Conservation (phyloP, 176 grass and related monocot species). For the Areca catechu region DNA sequence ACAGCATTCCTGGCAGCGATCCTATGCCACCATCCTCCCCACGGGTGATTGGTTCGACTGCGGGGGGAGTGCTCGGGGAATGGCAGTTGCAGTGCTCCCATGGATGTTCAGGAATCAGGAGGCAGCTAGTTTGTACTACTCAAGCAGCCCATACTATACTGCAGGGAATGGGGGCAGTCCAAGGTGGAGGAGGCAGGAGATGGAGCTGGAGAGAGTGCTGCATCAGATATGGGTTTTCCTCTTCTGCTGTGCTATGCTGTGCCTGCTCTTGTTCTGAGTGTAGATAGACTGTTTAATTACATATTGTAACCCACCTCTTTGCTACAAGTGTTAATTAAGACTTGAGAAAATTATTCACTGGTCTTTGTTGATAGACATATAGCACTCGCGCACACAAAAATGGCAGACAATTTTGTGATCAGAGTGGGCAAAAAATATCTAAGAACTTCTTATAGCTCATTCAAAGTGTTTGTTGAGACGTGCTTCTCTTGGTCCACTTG, state of each 20-base stretch:
- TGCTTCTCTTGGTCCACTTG: too few species aligned
- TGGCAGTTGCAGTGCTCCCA: constrained; percentile 49
- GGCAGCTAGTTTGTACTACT: constrained; percentile 19
- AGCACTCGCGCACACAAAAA: too few species aligned
- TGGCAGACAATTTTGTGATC: too few species aligned
- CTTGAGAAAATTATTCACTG: too few species aligned
- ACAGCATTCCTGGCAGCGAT: too few species aligned
- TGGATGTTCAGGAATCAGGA: constrained; percentile 36
- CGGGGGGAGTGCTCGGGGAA: constrained; percentile 45
- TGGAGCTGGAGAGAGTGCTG: constrained; percentile 58
- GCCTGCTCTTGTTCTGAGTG: constrained; percentile 58
- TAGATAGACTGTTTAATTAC: not conserved
- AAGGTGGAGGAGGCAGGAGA: constrained; percentile 41
- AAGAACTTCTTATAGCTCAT: too few species aligned
- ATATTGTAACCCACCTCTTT: too few species aligned
- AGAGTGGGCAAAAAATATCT: too few species aligned
- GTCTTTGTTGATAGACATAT: too few species aligned
- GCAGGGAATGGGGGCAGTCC: not conserved
- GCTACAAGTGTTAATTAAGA: too few species aligned
- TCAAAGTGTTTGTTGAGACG: too few species aligned
- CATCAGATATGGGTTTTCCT: constrained; percentile 83
- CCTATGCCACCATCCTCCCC: not conserved
- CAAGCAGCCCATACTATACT: constrained; percentile 31
- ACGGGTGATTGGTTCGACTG: constrained; percentile 17
- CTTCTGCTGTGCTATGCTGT: constrained; percentile 43